Evolutionary conservation across 2,329 filamentous ascomycete genomes (phyloP).

Genomic region (Talaromyces sp.): DNA sequence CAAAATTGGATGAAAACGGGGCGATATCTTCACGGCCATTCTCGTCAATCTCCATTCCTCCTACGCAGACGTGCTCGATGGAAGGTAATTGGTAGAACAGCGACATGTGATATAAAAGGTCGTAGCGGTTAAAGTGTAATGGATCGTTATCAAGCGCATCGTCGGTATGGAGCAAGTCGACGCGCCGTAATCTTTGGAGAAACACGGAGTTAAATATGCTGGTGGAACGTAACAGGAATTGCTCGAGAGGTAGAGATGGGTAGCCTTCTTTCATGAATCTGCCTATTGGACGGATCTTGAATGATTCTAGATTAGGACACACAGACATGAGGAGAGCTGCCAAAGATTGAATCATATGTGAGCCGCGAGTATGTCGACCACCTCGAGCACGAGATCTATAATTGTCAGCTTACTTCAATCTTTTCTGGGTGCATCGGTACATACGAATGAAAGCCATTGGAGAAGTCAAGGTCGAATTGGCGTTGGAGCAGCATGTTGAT

Average conservation of each 20-base stretch:
- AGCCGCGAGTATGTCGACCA: slow-evolving; percentile 16
- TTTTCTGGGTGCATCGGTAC: neutral
- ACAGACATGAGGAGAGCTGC: slow-evolving; percentile 16
- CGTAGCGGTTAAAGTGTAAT: slow-evolving; percentile 17
- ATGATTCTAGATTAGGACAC: slow-evolving; percentile 14
- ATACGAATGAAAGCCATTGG: slow-evolving; percentile 14
- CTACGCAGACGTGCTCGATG: slow-evolving; percentile 14
- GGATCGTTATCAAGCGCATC: slow-evolving; percentile 14
- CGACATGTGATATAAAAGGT: slow-evolving; percentile 18
- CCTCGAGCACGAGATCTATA: slow-evolving; percentile 14
- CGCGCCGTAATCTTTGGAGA: slow-evolving; percentile 10
- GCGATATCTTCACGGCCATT: slow-evolving; percentile 15
- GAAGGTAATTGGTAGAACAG: slow-evolving; percentile 15
- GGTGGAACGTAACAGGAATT: slow-evolving; percentile 12
- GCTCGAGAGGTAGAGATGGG: slow-evolving; percentile 12
- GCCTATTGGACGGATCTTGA: slow-evolving; percentile 16
- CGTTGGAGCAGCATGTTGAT: slow-evolving; percentile 17
- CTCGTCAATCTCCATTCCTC: slow-evolving; percentile 17
- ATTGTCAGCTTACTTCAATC: neutral
- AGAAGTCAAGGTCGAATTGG: slow-evolving; percentile 15
- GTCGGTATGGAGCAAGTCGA: slow-evolving; percentile 18
- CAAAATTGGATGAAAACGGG: slow-evolving; percentile 15
- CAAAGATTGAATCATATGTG: slow-evolving; percentile 16
- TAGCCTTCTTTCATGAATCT: slow-evolving; percentile 12
- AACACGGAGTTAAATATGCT: neutral